phyloP scores from a whole-genome alignment of 441 rosid species.

The Gossypium lobatum region DNA sequence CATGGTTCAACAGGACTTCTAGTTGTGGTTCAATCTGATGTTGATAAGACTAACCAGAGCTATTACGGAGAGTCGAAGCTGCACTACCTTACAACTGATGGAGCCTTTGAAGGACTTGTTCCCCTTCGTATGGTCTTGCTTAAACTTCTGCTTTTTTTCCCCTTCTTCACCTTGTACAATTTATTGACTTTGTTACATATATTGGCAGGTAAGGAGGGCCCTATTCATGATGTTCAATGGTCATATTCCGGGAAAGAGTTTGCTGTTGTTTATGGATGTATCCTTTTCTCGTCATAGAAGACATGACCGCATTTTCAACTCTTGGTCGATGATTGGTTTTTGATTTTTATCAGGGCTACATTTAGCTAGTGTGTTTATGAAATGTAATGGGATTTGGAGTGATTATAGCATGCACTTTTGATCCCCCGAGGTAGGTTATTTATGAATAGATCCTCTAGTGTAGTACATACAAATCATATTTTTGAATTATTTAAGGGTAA shows the following conservation, averaged over 20 bases:
- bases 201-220: slow-evolving; percentile 86
- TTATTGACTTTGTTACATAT: slow-evolving; percentile 28
- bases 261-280: slow-evolving; percentile 97
- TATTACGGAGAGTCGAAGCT: slow-evolving; percentile 88
- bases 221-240: slow-evolving; percentile 96
- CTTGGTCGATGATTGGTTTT: neutral
- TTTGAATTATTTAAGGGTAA: too few relatives aligned
- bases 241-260: slow-evolving; percentile 79
- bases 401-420: neutral
- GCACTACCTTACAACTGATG: slow-evolving; percentile 78
- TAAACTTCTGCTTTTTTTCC: slow-evolving; percentile 5
- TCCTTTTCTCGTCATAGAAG: slow-evolving; percentile 38
- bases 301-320: neutral
- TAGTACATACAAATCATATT: neutral
- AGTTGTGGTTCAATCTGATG: slow-evolving; percentile 79
- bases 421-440: neutral
- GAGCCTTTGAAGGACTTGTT: slow-evolving; percentile 77
- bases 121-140: slow-evolving; percentile 60
- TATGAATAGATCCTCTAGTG: neutral
- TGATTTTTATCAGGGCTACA: neutral
- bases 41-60: slow-evolving; percentile 88
- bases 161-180: slow-evolving; percentile 9
- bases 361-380: neutral
- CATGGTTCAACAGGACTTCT: slow-evolving; percentile 79
- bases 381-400: neutral